These are phyloP conservation scores for Larix sibirica DNA, from an alignment of 83 land plant genomes.

Conservation along the genomic window DNA sequence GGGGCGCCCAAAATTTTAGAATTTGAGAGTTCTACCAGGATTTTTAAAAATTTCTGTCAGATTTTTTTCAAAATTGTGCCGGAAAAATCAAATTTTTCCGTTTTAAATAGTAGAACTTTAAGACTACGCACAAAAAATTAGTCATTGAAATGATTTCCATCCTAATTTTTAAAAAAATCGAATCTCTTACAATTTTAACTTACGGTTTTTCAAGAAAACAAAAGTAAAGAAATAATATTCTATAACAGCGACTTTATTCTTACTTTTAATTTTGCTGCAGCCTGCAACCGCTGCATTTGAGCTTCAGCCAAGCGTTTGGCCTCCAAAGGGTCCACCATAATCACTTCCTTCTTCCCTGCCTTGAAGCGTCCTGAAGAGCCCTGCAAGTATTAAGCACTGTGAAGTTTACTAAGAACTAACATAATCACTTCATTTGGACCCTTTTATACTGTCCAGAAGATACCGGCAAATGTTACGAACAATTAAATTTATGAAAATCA, in stretches of 20 bases:
- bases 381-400: slow-evolving; percentile 8
- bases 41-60: too few species aligned
- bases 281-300: slow-evolving; percentile 72
- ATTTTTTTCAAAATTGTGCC: too few species aligned
- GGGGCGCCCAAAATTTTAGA: too few species aligned
- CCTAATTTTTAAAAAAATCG: background rate
- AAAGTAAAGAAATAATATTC: background rate
- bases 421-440: too few species aligned
- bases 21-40: too few species aligned
- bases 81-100: too few species aligned
- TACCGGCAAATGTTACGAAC: too few species aligned
- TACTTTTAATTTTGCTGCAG: slow-evolving; percentile 75
- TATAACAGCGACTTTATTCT: background rate
- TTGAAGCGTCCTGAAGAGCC: slow-evolving; percentile 20
- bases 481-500: too few species aligned
- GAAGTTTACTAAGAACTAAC: too few species aligned
- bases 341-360: slow-evolving; percentile 32
- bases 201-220: background rate
- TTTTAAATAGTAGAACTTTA: too few species aligned
- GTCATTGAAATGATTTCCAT: background rate
- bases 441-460: too few species aligned
- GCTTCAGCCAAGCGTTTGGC: slow-evolving; percentile 89
- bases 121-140: background rate
- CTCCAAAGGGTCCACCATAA: slow-evolving; percentile 97
- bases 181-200: background rate